phyloP scores from a whole-genome alignment of 2,329 filamentous ascomycete species.

The Penicillium sp. region DNA sequence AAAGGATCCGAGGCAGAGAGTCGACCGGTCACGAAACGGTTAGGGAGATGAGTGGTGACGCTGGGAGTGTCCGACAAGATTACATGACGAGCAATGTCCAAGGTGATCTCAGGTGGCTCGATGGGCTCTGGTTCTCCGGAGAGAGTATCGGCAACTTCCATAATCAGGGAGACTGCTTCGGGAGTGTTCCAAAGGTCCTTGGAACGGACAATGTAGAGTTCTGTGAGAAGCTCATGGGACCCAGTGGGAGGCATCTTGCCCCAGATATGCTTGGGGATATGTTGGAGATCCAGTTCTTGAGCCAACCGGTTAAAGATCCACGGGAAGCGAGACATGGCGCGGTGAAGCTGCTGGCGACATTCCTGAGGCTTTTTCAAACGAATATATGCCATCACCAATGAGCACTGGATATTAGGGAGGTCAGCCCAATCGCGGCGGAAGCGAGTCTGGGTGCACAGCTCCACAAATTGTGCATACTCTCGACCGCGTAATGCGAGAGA shows the following conservation, averaged over 20 bases:
- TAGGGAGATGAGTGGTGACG: constrained; percentile 70
- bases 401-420: constrained; percentile 73
- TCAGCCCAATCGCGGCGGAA: constrained; percentile 54
- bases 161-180: constrained; percentile 66
- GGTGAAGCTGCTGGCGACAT: constrained; percentile 64
- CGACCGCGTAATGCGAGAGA: constrained; percentile 79
- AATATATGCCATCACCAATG: constrained; percentile 72
- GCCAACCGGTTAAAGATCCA: constrained; percentile 84
- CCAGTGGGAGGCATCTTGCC: constrained; percentile 67
- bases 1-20: constrained; percentile 81
- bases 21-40: constrained; percentile 60
- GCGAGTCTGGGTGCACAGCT: constrained; percentile 59
- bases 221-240: constrained; percentile 67
- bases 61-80: constrained; percentile 73
- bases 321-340: constrained; percentile 71
- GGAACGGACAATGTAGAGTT: constrained; percentile 72
- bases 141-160: constrained; percentile 64
- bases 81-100: constrained; percentile 70
- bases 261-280: constrained; percentile 78
- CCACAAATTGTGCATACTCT: constrained; percentile 73
- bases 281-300: constrained; percentile 74
- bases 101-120: constrained; percentile 49
- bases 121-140: constrained; percentile 43
- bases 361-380: constrained; percentile 66
- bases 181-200: constrained; percentile 86